Base-by-base conservation (phyloP, 495 filamentous ascomycete genomes). In the Annulohypoxylon stygium region DNA sequence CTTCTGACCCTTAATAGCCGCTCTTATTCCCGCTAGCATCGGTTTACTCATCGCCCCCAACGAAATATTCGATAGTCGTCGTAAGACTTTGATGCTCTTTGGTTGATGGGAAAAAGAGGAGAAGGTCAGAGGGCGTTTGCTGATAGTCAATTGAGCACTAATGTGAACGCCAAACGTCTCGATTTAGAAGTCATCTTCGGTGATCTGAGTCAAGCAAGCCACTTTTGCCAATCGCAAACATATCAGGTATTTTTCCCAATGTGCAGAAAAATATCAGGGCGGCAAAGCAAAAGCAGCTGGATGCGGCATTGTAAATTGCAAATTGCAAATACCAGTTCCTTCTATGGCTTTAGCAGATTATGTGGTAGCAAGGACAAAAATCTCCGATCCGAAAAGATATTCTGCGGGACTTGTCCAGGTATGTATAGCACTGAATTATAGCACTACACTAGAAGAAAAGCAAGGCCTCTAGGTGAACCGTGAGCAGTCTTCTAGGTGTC, bases 351-450 rank as follows among this genome's bases (percentile, higher is more conserved):
- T 8, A 51, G 41, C 48, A 39, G 9, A 59, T 43, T 50, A 23
- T 16, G 43, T n/a, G 33, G 26, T 43, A 11, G n/a, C 25, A 55
- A 67, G 16, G 55, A 58, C 43, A 65, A 67, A 62, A 67, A 57
- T 61, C 37, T 57, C 69, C 62, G 63, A 66, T 18, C 61, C 55
- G 61, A 70, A 10, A 61, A 61, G 53, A 58, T 36, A 36, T 48
- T 7, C 36, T 53, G 57, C 47, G 39, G 16, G 50, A 37, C 36
- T 64, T 70, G 50, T 23, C 14, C 48, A 58, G 41, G 3, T 61
- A 25, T 60, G 37, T 18, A 20, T 39, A 20, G n/a, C 33, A 37
- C 18, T 63, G 12, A 53, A 54, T 54, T 33, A 30, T 20, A 30
- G 26, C 16, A 62, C 47, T 51, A 48, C 55, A 16, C 26, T 41